Base-by-base conservation (phyloP, 805 yeast genomes). In the Hanseniaspora guilliermondii region DNA sequence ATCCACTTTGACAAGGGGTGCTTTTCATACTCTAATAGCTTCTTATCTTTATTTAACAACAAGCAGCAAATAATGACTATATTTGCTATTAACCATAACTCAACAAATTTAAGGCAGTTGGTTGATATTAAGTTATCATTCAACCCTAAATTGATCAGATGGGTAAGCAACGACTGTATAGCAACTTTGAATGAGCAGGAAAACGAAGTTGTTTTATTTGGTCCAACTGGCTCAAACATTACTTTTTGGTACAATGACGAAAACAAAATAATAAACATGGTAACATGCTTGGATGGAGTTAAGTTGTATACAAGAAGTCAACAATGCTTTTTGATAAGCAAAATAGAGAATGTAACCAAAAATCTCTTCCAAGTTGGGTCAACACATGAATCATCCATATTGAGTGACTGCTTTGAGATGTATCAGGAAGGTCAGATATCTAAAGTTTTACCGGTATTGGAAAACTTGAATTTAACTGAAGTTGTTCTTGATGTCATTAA, bases 131-230 rank as follows among this genome's bases (percentile, higher is more conserved):
- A 56, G 0, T 44, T 68, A 7, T 66, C 66, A 5, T 58, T 61
- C 5, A 56, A 60, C 0, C 57, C 57, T 12, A 45, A 17, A 21
- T 74, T 75, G 56, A 68, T 85, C 19, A 74, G 73, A 56, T 93
- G 97, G 97, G 83, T 96, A 64, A 87, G 91, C 0, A 79, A 82
- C 59, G 95, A 87, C 66, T 87, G 93, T 0, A 79, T 89, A 1
- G 80, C 82, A 0, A 63, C 83, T 12, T 53, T 59, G 1, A 68
- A 79, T n/a, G 70, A 79, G 1, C 68, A 68, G 57, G 70, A 75
- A 2, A 91, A 83, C 59, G 87, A 83, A 52, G 61, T 87, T 27
- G 76, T 76, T 57, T 64, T 89, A 16, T 73, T 83, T 36, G 95
- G 94, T 0, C 91, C 95, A 0, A 77, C 79, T 11, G 80, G 58